Percentiles rank a stretch among this genome's conserved stretches.
These are phyloP conservation scores for Yamadazyma nakazawae DNA, from an alignment of 805 yeast species.

Conservation along the genomic window DNA sequence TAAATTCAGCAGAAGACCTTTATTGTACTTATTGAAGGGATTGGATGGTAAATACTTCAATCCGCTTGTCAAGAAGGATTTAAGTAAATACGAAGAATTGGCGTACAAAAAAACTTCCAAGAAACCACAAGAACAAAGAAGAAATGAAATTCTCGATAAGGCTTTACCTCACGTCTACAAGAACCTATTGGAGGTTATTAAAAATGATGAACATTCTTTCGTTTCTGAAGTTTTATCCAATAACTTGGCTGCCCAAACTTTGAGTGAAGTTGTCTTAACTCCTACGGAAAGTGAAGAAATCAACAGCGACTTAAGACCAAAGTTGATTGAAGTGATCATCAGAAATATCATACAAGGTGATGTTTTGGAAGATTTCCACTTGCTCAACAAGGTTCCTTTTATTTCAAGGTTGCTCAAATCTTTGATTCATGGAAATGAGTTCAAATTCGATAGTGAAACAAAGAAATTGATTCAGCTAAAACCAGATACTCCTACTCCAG, in stretches of 20 bases:
- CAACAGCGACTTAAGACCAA: slow-evolving; percentile 38
- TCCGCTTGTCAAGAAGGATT: slow-evolving; percentile 59
- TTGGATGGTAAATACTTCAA: slow-evolving; percentile 79
- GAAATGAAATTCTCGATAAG: slow-evolving; percentile 59
- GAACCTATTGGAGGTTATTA: slow-evolving; percentile 36
- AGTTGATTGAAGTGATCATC: slow-evolving; percentile 54
- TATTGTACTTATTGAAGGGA: slow-evolving; percentile 75
- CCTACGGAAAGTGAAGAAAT: slow-evolving; percentile 34
- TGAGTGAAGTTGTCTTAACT: slow-evolving; percentile 65
- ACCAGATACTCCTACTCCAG: slow-evolving; percentile 39
- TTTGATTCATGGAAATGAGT: slow-evolving; percentile 81
- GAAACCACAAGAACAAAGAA: slow-evolving; percentile 76
- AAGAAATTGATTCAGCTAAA: slow-evolving; percentile 47
- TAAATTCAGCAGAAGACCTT: slow-evolving; percentile 85
- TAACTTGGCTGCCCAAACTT: slow-evolving; percentile 79
- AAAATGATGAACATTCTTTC: slow-evolving; percentile 32
- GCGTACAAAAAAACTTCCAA: slow-evolving; percentile 66
- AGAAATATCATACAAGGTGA: slow-evolving; percentile 61
- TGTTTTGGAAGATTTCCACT: slow-evolving; percentile 61
- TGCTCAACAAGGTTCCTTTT: slow-evolving; percentile 64
- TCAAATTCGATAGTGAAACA: slow-evolving; percentile 54
- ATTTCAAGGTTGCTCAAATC: slow-evolving; percentile 71
- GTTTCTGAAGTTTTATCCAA: slow-evolving; percentile 55
- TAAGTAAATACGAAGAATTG: slow-evolving; percentile 57
- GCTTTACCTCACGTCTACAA: slow-evolving; percentile 66